phyloP scores from a whole-genome alignment of 306 rosid genomes.

The Lablab purpureus region DNA sequence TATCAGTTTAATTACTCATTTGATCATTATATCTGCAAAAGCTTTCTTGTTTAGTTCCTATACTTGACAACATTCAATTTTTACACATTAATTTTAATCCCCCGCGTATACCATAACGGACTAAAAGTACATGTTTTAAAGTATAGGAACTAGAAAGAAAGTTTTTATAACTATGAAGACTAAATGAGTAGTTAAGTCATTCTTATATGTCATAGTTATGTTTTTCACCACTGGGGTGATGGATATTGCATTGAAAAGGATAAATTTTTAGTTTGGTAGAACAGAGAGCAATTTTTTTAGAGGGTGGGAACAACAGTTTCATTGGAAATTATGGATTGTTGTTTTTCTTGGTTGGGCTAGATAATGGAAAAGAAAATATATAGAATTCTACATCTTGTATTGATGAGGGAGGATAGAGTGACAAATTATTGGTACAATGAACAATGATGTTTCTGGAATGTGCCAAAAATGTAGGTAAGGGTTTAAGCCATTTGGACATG shows the following conservation, averaged over 20 bases:
- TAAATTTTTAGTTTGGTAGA: slow-evolving; percentile 21
- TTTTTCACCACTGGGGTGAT: slow-evolving; percentile 19
- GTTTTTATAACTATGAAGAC: too few relatives aligned
- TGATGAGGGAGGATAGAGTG: slow-evolving; percentile 32
- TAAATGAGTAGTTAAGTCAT: too few relatives aligned
- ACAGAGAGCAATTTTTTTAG: background rate
- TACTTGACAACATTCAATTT: too few relatives aligned
- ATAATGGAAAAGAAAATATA: slow-evolving; percentile 26
- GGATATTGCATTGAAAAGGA: slow-evolving; percentile 39
- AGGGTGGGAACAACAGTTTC: background rate
- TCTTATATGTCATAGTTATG: too few relatives aligned
- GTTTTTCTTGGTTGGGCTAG: slow-evolving; percentile 27
- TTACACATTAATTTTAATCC: too few relatives aligned
- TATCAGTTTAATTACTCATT: background rate
- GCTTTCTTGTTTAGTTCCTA: too few relatives aligned
- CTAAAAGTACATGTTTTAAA: too few relatives aligned
- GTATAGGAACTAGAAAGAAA: too few relatives aligned
- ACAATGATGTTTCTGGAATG: slow-evolving; percentile 40
- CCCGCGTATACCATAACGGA: too few relatives aligned
- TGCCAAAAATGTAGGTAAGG: background rate
- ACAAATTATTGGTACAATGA: slow-evolving; percentile 23
- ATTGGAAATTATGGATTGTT: slow-evolving; percentile 13
- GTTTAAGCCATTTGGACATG: slow-evolving; percentile 20
- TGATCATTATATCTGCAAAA: too few relatives aligned
- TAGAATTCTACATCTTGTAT: background rate